Percentiles rank a stretch among this genome's conserved stretches.
Evolutionary conservation across 805 yeast species (phyloP).

Genomic region (Wickerhamomyces alni): DNA sequence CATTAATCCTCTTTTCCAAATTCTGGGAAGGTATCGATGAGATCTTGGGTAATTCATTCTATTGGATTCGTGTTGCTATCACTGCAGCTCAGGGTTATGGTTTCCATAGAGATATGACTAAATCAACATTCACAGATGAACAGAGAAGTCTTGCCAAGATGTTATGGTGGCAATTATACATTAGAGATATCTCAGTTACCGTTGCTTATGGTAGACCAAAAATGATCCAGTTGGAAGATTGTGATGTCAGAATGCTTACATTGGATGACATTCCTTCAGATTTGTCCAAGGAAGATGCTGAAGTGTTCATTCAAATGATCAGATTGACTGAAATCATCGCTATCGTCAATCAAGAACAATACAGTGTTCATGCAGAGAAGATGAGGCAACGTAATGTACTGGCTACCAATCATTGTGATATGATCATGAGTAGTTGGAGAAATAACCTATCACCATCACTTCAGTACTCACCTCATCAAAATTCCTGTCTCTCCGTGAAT

Average conservation of each 20-base stretch:
- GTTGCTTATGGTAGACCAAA: constrained; percentile 73
- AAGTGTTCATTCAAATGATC: constrained; percentile 55
- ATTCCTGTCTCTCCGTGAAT: constrained; percentile 43
- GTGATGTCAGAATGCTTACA: constrained; percentile 69
- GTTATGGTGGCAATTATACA: constrained; percentile 73
- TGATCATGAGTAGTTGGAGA: constrained; percentile 75
- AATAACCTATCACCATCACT: constrained; percentile 56
- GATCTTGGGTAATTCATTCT: constrained; percentile 57
- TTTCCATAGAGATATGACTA: constrained; percentile 51
- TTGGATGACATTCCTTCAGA: constrained; percentile 59
- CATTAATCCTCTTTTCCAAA: constrained; percentile 55
- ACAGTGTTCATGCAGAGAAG: constrained; percentile 60
- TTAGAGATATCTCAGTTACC: constrained; percentile 63
- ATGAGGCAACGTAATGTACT: constrained; percentile 39
- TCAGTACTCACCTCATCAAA: constrained; percentile 54
- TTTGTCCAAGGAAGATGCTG: constrained; percentile 43
- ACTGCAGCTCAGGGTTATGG: constrained; percentile 74
- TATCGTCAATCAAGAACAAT: constrained; percentile 61
- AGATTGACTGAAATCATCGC: constrained; percentile 69
- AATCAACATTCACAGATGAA: constrained; percentile 30
- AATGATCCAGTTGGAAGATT: constrained; percentile 62
- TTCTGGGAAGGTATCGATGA: constrained; percentile 74
- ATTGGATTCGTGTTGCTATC: constrained; percentile 67
- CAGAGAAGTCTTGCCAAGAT: constrained; percentile 52
- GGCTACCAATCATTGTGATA: constrained; percentile 54